Percentiles rank a stretch among this genome's conserved stretches.
phyloP scores from a whole-genome alignment of 345 rosid genomes.

The Orychophragmus violaceus region DNA sequence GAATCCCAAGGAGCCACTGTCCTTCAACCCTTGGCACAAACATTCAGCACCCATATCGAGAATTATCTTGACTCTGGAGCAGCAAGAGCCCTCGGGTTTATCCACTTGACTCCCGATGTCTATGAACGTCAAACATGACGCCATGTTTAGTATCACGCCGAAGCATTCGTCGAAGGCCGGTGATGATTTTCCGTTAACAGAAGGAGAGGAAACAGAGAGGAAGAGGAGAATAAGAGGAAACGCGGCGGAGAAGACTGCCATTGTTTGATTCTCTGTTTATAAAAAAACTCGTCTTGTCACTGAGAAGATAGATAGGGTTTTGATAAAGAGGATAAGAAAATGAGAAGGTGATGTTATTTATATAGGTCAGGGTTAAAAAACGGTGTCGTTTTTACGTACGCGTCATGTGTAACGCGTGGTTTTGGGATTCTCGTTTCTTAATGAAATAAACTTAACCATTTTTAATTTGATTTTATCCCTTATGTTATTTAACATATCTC shows the following conservation, averaged over 20 bases:
- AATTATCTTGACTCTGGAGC: constrained; percentile 3
- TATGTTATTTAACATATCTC: neutral
- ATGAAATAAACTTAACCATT: neutral
- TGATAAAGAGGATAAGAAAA: neutral
- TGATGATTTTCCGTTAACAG: neutral
- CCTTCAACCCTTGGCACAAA: constrained; percentile 21
- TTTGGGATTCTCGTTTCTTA: neutral
- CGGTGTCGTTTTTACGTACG: neutral
- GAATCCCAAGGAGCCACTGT: neutral
- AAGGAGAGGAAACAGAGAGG: neutral
- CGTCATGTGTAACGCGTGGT: too few species aligned
- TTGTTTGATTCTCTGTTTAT: neutral
- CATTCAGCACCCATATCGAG: constrained; percentile 6
- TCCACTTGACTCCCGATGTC: constrained; percentile 9
- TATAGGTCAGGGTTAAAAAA: neutral
- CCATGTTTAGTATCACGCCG: neutral
- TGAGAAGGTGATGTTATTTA: neutral
- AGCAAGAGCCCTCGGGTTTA: neutral
- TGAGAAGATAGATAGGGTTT: too few species aligned
- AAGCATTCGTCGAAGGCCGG: neutral
- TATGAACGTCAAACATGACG: constrained; percentile 13
- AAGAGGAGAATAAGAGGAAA: neutral
- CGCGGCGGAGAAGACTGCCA: constrained; percentile 12
- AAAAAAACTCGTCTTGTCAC: neutral
- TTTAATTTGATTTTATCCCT: neutral